phyloP scores from a whole-genome alignment of 257 asterid genomes.

The Striga asiatica region DNA sequence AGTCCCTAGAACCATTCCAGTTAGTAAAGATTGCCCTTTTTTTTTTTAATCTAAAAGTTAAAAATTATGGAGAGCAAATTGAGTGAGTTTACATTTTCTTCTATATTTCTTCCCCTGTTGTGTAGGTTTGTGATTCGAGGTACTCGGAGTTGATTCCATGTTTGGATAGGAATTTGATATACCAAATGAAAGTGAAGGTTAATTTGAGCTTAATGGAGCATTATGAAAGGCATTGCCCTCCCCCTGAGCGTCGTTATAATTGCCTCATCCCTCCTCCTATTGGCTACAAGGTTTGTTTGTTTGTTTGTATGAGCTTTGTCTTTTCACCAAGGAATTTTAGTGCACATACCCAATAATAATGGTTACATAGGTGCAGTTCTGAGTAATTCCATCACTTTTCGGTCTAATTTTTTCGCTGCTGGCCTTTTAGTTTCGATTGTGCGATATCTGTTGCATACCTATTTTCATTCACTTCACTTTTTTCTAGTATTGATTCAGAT shows the following conservation, averaged over 20 bases:
- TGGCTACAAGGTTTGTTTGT: slow-evolving; percentile 74
- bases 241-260: slow-evolving; percentile 65
- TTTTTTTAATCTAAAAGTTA: too few species aligned
- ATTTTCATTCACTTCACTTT: background rate
- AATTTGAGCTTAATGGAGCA: slow-evolving; percentile 90
- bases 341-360: background rate
- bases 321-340: background rate
- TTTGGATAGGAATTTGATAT: slow-evolving; percentile 57
- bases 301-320: background rate
- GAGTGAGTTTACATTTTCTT: background rate
- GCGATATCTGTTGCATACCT: background rate
- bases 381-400: too few species aligned
- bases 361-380: background rate
- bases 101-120: background rate
- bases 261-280: slow-evolving; percentile 87
- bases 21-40: slow-evolving; percentile 22
- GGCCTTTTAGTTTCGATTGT: background rate
- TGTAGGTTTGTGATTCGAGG: slow-evolving; percentile 74
- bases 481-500: slow-evolving; percentile 65
- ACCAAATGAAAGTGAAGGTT: slow-evolving; percentile 59
- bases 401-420: background rate
- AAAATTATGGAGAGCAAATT: background rate
- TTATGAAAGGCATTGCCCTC: slow-evolving; percentile 92
- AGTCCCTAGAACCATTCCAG: slow-evolving; percentile 57
- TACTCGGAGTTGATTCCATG: slow-evolving; percentile 88